phyloP scores from a whole-genome alignment of 2,329 filamentous ascomycete species.

The Fusarium lyarnte region DNA sequence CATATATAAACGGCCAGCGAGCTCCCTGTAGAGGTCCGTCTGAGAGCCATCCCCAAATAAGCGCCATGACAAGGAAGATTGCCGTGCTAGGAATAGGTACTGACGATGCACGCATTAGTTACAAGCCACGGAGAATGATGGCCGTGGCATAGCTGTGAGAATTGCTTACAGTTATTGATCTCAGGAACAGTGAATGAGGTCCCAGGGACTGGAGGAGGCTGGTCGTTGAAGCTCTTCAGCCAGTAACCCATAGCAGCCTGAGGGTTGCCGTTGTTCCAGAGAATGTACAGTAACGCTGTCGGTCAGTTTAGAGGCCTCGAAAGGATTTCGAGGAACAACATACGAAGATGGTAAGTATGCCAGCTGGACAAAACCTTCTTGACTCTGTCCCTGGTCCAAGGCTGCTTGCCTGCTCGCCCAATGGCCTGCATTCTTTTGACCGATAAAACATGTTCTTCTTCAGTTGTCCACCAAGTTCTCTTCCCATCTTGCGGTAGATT shows the following conservation, averaged over 20 bases:
- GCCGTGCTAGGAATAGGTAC: constrained; percentile 22
- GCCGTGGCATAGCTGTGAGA: accelerated
- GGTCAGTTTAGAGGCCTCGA: not conserved
- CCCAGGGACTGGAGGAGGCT: not conserved
- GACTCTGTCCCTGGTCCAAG: constrained; percentile 23
- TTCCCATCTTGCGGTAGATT: constrained; percentile 38
- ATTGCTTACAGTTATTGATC: not conserved
- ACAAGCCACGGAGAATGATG: accelerated
- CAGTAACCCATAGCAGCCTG: constrained; percentile 1
- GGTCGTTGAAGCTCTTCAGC: not conserved
- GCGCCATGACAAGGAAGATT: constrained; percentile 30
- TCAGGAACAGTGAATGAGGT: not conserved
- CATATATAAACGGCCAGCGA: constrained; percentile 31
- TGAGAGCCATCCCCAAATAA: constrained; percentile 32
- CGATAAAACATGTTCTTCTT: constrained; percentile 36
- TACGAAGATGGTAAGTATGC: constrained; percentile 29
- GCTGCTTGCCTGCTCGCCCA: constrained; percentile 26
- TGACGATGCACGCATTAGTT: not conserved
- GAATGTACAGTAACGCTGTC: not conserved
- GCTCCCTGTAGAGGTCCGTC: constrained; percentile 22
- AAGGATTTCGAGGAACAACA: accelerated
- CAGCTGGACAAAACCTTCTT: constrained; percentile 22
- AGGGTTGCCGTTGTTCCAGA: not conserved
- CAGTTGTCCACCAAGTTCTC: constrained; percentile 41
- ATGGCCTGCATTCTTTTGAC: constrained; percentile 10